These are phyloP conservation scores for Hsuehochloa calcarea DNA, from an alignment of 176 grass and related monocot genomes.

Conservation along the genomic window DNA sequence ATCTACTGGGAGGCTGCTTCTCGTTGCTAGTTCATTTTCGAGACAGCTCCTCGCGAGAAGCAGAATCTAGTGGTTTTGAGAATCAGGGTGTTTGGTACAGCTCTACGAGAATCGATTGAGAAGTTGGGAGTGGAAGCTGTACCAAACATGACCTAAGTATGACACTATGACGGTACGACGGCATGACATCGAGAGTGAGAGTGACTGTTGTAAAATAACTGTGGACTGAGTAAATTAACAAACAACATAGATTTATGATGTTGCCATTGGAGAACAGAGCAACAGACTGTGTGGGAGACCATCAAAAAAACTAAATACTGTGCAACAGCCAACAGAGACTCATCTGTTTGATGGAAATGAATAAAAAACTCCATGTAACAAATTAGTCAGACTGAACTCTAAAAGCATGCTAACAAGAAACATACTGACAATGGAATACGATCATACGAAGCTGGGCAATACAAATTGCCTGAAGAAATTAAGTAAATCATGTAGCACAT, in stretches of 20 bases:
- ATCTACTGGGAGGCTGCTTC: too few species aligned
- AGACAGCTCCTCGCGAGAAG: too few species aligned
- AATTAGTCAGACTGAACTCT: conserved; percentile 16
- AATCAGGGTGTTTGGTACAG: too few species aligned
- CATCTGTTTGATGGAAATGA: background rate
- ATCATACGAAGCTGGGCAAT: background rate
- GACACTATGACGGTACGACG: too few species aligned
- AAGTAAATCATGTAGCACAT: background rate
- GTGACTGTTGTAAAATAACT: background rate
- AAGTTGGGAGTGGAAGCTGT: too few species aligned
- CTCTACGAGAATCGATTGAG: too few species aligned
- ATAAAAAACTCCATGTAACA: background rate
- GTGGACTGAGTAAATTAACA: background rate
- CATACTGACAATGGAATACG: background rate
- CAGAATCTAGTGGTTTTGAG: too few species aligned
- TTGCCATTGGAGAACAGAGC: background rate
- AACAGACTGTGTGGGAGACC: conserved; percentile 5
- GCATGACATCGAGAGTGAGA: too few species aligned
- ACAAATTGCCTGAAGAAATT: background rate
- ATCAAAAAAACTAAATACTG: conserved; percentile 25
- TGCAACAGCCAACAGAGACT: background rate
- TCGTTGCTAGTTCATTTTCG: too few species aligned
- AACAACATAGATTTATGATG: background rate
- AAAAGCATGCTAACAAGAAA: background rate
- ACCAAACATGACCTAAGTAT: too few species aligned